Base-by-base conservation (phyloP, 1,139 yeast species). In the Scheffersomyces insectosa region DNA sequence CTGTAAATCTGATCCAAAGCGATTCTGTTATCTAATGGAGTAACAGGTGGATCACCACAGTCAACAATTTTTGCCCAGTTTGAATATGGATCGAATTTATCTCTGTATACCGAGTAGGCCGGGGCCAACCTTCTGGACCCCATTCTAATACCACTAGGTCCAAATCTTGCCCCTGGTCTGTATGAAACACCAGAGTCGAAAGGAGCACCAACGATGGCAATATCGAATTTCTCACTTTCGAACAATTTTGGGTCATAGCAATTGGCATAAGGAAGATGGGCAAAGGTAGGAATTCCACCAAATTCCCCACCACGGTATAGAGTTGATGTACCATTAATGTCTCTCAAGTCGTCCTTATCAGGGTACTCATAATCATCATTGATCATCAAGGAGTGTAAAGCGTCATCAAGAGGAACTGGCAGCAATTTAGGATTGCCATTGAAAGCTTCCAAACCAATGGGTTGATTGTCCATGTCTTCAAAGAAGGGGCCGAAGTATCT, bases 261-360 rank as follows among this genome's bases (percentile, higher is more conserved):
- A 36, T 68, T 57, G 45, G 63, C 52, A 38, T 60, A 60, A 2
- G 68, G 66, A 23, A 69, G 54, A 42, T 67, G 71, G 2, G 69
- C 79, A 59, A 70, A 73, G 0, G 77, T 66, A 7, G 71, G 60
- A 29, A 73, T 68, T 2, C 79, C 78, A 0, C 74, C 70, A 46
- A 64, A 71, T 23, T 66, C 68, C 45, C 68, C 70, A 43, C 72
- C 72, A 42, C 69, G 62, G 48, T 68, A 68, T 37, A 67, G 47
- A 16, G 57, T 63, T 36, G 63, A 54, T 20, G 64, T 57, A 12
- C 72, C 20, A 16, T 16, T 16, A 16, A 16, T 16, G 20, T 16
- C 20, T 16, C 20, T 16, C 20, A 16, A 16, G 5, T 16, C 20
- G 5, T 16, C 20, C 20, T 16, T 16, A 16, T 16, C 20, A 16